Evolutionary conservation across 371 early-diverging fungal genomes (phyloP).

Genomic region (Gilbertella persicaria): DNA sequence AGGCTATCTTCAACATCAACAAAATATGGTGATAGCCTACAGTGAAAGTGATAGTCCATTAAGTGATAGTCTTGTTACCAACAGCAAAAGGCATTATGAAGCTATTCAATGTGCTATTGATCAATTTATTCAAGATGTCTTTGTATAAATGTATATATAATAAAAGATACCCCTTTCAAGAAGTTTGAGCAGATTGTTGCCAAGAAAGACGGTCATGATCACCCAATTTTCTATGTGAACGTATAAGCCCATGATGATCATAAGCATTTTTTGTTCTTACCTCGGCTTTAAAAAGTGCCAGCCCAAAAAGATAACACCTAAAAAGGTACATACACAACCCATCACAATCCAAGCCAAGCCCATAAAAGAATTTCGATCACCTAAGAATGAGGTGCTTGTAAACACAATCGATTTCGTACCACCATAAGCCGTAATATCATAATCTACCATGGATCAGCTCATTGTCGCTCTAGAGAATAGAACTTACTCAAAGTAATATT

Average conservation of each 20-base stretch:
- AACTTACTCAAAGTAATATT: conserved; percentile 56
- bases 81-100: too few relatives aligned
- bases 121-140: too few relatives aligned
- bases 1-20: too few relatives aligned
- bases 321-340: conserved; percentile 82
- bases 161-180: conserved; percentile 5
- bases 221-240: conserved; percentile 80
- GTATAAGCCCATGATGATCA: conserved; percentile 15
- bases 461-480: background rate
- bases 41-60: too few relatives aligned
- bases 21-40: too few relatives aligned
- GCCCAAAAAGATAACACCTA: conserved; percentile 86
- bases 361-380: conserved; percentile 94
- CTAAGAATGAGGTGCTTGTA: conserved; percentile 92
- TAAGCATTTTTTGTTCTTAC: conserved; percentile 33
- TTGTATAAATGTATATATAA: background rate
- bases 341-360: conserved; percentile 93
- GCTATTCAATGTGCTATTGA: too few relatives aligned
- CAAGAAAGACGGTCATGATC: conserved; percentile 96
- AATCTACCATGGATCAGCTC: conserved; percentile 57
- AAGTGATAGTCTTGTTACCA: too few relatives aligned
- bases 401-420: conserved; percentile 94
- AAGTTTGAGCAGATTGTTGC: conserved; percentile 68
- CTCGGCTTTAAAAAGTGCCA: conserved; percentile 92
- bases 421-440: conserved; percentile 78